Percentiles rank a stretch among this genome's conserved stretches.
phyloP scores from a whole-genome alignment of 1,139 yeast species.

The Yamadazyma spencermartinsiae region DNA sequence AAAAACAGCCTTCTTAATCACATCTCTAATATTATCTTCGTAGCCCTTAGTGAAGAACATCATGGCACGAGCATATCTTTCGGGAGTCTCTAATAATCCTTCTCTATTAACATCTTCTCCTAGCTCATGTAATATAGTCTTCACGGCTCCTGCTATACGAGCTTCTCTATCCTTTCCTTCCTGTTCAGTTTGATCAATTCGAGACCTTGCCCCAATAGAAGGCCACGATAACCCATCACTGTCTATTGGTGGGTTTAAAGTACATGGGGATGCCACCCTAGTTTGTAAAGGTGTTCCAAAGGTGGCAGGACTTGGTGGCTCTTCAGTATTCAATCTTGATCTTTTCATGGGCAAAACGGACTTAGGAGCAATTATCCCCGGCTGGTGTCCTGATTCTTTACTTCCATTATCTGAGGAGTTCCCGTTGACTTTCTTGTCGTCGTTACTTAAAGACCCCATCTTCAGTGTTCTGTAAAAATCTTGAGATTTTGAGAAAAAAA shows the following conservation, averaged over 20 bases:
- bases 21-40: slow-evolving; percentile 88
- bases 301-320: slow-evolving; percentile 1
- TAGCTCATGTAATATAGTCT: slow-evolving; percentile 74
- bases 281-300: slow-evolving; percentile 60
- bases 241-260: slow-evolving; percentile 82
- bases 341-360: slow-evolving; percentile 27
- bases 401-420: neutral
- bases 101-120: slow-evolving; percentile 92
- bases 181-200: slow-evolving; percentile 66
- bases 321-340: slow-evolving; percentile 20
- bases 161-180: slow-evolving; percentile 63
- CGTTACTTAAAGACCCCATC: neutral
- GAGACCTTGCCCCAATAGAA: slow-evolving; percentile 74
- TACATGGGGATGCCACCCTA: slow-evolving; percentile 80
- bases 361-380: slow-evolving; percentile 17
- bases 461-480: neutral
- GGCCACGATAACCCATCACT: slow-evolving; percentile 95
- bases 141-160: slow-evolving; percentile 84
- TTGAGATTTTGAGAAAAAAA: too few relatives aligned
- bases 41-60: slow-evolving; percentile 93
- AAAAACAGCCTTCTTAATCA: slow-evolving; percentile 90
- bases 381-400: neutral
- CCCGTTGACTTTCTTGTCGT: neutral
- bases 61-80: slow-evolving; percentile 95
- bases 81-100: slow-evolving; percentile 92